Evolutionary conservation across 768 basidiomycete genomes (phyloP).

Genomic region (Podaxis sp.): DNA sequence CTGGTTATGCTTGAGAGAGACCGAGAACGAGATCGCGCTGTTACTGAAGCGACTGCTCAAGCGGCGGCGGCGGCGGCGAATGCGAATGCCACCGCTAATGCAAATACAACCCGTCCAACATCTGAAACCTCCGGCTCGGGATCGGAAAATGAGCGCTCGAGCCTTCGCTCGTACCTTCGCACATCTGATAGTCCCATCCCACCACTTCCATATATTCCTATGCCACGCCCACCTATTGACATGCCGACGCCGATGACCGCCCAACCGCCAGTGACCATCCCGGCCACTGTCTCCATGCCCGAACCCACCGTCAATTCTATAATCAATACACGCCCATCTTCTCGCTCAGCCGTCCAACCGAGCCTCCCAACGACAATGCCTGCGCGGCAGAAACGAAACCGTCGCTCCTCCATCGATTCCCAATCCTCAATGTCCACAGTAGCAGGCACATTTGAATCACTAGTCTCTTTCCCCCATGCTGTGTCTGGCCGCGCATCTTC

Average conservation of each 20-base stretch:
- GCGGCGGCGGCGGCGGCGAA: neutral
- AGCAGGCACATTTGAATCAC: conserved; percentile 1
- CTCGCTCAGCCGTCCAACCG: neutral
- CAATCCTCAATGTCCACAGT: conserved; percentile 2
- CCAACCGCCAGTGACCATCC: neutral
- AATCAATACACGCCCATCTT: neutral
- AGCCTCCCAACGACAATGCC: conserved; percentile 1
- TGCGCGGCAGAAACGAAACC: neutral
- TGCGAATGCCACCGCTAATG: neutral
- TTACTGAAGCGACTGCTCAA: neutral
- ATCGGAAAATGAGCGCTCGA: neutral
- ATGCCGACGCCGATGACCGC: neutral
- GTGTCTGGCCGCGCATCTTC: neutral
- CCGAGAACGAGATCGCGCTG: neutral
- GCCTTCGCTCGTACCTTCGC: neutral
- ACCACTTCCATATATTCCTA: conserved; percentile 7
- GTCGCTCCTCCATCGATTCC: conserved; percentile 3
- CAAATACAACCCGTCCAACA: neutral
- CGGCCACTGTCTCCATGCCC: conserved; percentile 5
- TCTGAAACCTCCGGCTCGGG: conserved; percentile 3
- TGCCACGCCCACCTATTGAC: conserved; percentile 8
- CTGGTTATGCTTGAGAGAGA: neutral
- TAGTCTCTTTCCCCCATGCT: conserved; percentile 1
- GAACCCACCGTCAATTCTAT: neutral
- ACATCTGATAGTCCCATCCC: neutral